Evolutionary conservation across 495 filamentous ascomycete genomes (phyloP).

Genomic region (Aspergillus homomorphus): DNA sequence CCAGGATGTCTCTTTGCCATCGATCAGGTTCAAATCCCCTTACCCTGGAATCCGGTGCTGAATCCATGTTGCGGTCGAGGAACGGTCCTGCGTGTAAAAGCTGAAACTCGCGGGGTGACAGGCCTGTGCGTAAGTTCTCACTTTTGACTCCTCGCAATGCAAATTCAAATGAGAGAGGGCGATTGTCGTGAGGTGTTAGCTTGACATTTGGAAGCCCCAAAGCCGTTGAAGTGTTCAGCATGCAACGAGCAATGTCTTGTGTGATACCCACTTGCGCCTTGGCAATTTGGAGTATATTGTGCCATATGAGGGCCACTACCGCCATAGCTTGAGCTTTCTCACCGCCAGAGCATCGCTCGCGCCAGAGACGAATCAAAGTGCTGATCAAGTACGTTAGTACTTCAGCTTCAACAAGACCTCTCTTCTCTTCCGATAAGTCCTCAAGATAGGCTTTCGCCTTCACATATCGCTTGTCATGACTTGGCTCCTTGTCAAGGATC

Average conservation of each 20-base stretch:
- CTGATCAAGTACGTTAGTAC: conserved; percentile 45
- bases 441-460: conserved; percentile 44
- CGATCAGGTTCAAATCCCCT: conserved; percentile 65
- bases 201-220: conserved; percentile 25
- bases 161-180: conserved; percentile 36
- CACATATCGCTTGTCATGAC: conserved; percentile 35
- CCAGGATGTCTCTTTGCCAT: conserved; percentile 72
- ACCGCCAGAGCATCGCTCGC: not conserved
- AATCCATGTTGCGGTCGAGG: conserved; percentile 69
- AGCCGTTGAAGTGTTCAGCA: conserved; percentile 23
- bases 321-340: not conserved
- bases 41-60: conserved; percentile 60
- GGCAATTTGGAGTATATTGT: conserved; percentile 15
- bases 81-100: conserved; percentile 66
- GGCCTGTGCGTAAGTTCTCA: conserved; percentile 19
- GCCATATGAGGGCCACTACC: conserved; percentile 20
- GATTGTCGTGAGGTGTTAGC: conserved; percentile 2
- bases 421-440: conserved; percentile 25
- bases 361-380: conserved; percentile 31
- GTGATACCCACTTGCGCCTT: conserved; percentile 26
- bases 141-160: conserved; percentile 18
- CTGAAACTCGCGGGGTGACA: conserved; percentile 55
- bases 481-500: conserved; percentile 29
- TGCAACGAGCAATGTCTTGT: conserved; percentile 17
- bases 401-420: conserved; percentile 32